Percentiles rank a stretch among this genome's conserved stretches.
These are phyloP conservation scores for Haplographium delicatum DNA, from an alignment of 495 filamentous ascomycete species.

Conservation along the genomic window DNA sequence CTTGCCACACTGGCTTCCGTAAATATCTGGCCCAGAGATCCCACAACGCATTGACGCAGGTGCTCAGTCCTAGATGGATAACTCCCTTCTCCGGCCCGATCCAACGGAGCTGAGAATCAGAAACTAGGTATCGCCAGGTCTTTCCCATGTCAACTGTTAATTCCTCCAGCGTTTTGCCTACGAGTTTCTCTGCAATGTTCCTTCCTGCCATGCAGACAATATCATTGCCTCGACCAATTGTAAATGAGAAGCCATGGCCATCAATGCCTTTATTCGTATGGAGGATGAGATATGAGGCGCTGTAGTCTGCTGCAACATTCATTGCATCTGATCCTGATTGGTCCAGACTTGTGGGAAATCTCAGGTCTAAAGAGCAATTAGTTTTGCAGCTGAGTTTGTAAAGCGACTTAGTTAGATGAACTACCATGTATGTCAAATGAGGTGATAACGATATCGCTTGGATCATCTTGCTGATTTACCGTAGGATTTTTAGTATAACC, in stretches of 20 bases:
- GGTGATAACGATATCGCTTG: not conserved
- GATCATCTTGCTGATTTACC: not conserved
- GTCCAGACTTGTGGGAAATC: constrained; percentile 36
- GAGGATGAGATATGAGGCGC: constrained; percentile 44
- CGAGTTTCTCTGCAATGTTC: not conserved
- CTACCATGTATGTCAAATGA: not conserved
- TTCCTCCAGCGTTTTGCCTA: constrained; percentile 3
- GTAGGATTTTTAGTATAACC: no score
- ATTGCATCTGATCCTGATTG: constrained; percentile 67
- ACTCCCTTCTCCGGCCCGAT: constrained; percentile 4
- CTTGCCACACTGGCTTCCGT: constrained; percentile 4
- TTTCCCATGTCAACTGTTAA: constrained; percentile 5
- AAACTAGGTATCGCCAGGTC: constrained; percentile 2
- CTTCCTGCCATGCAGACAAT: not conserved
- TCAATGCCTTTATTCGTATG: not conserved
- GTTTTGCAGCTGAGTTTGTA: no score
- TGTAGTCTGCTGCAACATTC: constrained; percentile 63
- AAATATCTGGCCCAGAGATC: constrained; percentile 1
- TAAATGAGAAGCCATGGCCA: not conserved
- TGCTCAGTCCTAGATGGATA: not conserved
- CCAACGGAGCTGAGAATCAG: constrained; percentile 5
- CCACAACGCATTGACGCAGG: constrained; percentile 7
- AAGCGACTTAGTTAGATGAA: no score
- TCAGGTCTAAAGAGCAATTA: not conserved
- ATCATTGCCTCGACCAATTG: not conserved